Percentiles rank a stretch among this genome's conserved stretches.
Conservation (phyloP, 2,329 filamentous ascomycete genomes). For the Aaosphaeria pasadenensis region DNA sequence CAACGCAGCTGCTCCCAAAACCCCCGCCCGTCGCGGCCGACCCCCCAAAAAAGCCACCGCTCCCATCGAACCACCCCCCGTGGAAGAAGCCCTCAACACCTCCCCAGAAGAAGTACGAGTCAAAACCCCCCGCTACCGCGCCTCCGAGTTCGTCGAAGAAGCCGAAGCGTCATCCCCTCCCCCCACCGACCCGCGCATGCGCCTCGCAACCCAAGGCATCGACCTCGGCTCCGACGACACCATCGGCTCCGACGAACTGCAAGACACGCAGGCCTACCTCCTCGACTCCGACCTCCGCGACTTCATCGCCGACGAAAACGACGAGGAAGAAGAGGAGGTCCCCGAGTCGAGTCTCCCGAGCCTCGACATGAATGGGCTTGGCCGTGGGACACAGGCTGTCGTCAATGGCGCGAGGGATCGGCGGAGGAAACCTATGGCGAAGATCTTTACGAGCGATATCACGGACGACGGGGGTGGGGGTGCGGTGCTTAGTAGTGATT, state of each 20-base stretch:
- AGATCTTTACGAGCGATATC: slow-evolving; percentile 34
- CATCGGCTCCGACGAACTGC: slow-evolving; percentile 30
- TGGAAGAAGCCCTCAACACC: not conserved
- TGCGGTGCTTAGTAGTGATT: slow-evolving; percentile 33
- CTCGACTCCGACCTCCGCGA: slow-evolving; percentile 45
- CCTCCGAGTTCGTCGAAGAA: slow-evolving; percentile 29
- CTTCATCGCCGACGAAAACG: slow-evolving; percentile 45
- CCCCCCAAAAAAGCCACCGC: slow-evolving; percentile 15
- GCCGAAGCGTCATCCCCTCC: slow-evolving; percentile 35
- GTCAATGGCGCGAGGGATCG: slow-evolving; percentile 20
- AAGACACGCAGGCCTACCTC: slow-evolving; percentile 41
- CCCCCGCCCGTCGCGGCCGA: slow-evolving; percentile 19
- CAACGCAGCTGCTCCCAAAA: slow-evolving; percentile 3
- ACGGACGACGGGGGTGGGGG: slow-evolving; percentile 22
- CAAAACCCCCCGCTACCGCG: slow-evolving; percentile 14
- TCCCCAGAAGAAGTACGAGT: slow-evolving; percentile 12
- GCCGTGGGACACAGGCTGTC: slow-evolving; percentile 32
- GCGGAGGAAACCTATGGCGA: slow-evolving; percentile 18
- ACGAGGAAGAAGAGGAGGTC: slow-evolving; percentile 27
- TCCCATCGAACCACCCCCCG: slow-evolving; percentile 6
- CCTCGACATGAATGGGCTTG: slow-evolving; percentile 22
- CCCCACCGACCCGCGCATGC: slow-evolving; percentile 38
- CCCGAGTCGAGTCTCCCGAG: slow-evolving; percentile 32
- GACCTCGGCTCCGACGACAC: slow-evolving; percentile 46
- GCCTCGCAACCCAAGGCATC: slow-evolving; percentile 35